Percentiles rank a stretch among this genome's conserved stretches.
Evolutionary conservation across 2,329 filamentous ascomycete species (phyloP).

Genomic region (Pseudogymnoascus verrucosus): DNA sequence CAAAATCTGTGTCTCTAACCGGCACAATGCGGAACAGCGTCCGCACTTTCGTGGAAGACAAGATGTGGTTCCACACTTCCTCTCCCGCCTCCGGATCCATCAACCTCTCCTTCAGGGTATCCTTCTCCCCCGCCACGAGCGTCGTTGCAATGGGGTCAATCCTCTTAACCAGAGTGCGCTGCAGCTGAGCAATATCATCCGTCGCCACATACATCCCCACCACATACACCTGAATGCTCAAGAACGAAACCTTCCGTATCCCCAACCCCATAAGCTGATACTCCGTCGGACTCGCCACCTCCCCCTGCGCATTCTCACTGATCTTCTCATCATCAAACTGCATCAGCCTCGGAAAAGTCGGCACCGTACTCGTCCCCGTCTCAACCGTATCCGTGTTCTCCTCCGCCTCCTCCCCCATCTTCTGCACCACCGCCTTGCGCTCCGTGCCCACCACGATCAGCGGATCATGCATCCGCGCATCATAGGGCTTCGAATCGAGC

Average conservation of each 20-base stretch:
- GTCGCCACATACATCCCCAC: constrained; percentile 88
- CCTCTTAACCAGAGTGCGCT: constrained; percentile 65
- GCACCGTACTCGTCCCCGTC: constrained; percentile 26
- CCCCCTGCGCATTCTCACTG: constrained; percentile 9
- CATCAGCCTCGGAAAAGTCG: constrained; percentile 24
- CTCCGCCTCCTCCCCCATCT: constrained; percentile 24
- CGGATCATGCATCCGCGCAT: constrained; percentile 19
- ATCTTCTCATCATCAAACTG: constrained; percentile 22
- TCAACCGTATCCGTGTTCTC: constrained; percentile 32
- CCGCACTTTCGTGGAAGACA: constrained; percentile 60
- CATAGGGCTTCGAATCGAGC: constrained; percentile 16
- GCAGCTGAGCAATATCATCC: constrained; percentile 71
- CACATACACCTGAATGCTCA: constrained; percentile 88
- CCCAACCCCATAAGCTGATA: constrained; percentile 87
- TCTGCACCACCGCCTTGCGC: constrained; percentile 24
- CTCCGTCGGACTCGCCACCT: constrained; percentile 42
- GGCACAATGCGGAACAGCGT: constrained; percentile 79
- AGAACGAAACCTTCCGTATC: constrained; percentile 80
- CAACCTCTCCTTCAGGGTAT: constrained; percentile 59
- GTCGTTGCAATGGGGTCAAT: constrained; percentile 74
- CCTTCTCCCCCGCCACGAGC: constrained; percentile 74
- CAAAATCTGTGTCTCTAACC: constrained; percentile 89
- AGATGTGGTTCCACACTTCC: constrained; percentile 64
- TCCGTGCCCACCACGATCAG: constrained; percentile 24
- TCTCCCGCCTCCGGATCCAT: constrained; percentile 63